Conservation (phyloP, 75 land plant genomes). For the Adiantum capillusveneris region DNA sequence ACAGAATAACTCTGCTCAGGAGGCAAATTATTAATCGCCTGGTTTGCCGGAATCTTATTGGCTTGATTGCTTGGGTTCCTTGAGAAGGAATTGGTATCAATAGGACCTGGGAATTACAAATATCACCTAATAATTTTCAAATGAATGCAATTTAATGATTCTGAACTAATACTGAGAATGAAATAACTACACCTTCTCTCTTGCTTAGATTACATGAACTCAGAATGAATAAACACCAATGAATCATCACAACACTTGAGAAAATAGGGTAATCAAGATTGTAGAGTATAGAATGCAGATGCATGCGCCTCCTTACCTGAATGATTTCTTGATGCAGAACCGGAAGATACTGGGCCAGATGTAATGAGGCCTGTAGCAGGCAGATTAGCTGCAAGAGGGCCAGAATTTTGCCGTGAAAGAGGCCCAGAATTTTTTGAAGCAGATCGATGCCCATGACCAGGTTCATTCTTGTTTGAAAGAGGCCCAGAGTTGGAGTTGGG, state of each 20-base stretch:
- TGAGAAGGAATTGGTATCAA: neutral
- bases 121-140: too few relatives aligned
- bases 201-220: too few relatives aligned
- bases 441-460: neutral
- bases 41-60: conserved; percentile 2
- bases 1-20: conserved; percentile 14
- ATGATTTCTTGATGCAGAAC: conserved; percentile 12
- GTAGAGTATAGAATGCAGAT: too few relatives aligned
- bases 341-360: conserved; percentile 30
- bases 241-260: too few relatives aligned
- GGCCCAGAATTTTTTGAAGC: conserved; percentile 9
- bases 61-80: conserved; percentile 1
- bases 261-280: too few relatives aligned
- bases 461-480: conserved; percentile 13
- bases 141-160: too few relatives aligned
- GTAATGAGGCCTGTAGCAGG: conserved; percentile 41
- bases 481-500: conserved; percentile 41
- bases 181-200: too few relatives aligned
- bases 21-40: conserved; percentile 24
- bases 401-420: conserved; percentile 3
- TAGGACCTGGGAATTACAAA: conserved; percentile 5
- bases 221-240: too few relatives aligned
- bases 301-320: neutral
- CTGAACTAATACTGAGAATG: too few relatives aligned
- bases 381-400: conserved; percentile 24